Percentiles rank a stretch among this genome's conserved stretches.
These are phyloP conservation scores for Rosa chinensis DNA, from an alignment of 306 rosid species.

Conservation along the genomic window DNA sequence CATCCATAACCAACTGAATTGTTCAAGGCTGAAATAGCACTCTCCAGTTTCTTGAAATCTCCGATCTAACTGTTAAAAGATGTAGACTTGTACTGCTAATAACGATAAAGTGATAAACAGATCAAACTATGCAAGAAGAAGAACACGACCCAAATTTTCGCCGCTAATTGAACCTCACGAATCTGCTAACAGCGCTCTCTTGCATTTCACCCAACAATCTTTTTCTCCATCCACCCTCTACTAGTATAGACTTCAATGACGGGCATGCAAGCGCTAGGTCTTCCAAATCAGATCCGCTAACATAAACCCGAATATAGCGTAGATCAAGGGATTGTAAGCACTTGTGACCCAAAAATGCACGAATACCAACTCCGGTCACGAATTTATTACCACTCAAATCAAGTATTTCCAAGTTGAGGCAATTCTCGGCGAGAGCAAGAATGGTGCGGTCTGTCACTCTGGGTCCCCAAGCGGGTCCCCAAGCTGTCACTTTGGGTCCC, in stretches of 20 bases:
- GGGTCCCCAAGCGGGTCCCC: no score
- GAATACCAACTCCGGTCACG: neutral
- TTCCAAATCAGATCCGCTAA: neutral
- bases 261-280: neutral
- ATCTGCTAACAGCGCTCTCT: neutral
- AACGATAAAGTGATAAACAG: no score
- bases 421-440: constrained; percentile 26
- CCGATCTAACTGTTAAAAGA: no score
- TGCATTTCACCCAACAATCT: neutral
- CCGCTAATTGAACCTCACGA: no score
- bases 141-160: no score
- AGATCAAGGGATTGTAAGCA: neutral
- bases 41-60: no score
- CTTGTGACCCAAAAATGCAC: neutral
- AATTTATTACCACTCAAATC: neutral
- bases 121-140: no score
- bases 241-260: neutral
- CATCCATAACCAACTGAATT: no score
- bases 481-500: constrained; percentile 16
- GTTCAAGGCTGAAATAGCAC: no score
- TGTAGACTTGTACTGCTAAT: no score
- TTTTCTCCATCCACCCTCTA: no score
- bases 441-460: neutral
- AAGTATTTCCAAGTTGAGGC: constrained; percentile 8
- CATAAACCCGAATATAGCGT: fast-evolving